Conservation (phyloP, 441 rosid genomes). For the Breynia disticha region DNA sequence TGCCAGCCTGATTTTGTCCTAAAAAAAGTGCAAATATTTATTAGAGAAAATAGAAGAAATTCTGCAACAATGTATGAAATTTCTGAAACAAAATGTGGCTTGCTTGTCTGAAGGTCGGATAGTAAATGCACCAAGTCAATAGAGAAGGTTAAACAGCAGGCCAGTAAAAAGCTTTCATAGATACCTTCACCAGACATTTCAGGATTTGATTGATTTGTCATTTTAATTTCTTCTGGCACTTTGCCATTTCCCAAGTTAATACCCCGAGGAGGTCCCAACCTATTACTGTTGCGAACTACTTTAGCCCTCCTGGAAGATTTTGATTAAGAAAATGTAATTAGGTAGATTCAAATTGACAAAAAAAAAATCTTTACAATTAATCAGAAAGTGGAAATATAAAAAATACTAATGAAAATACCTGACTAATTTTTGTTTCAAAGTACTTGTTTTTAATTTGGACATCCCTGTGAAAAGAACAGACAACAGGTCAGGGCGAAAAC, state of each 20-base stretch:
- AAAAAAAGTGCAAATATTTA: conserved; percentile 12
- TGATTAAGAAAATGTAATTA: conserved; percentile 1
- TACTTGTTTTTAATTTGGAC: conserved; percentile 46
- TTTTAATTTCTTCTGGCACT: conserved; percentile 29
- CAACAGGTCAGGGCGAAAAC: not conserved
- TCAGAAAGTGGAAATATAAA: conserved; percentile 1
- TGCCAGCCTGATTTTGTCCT: conserved; percentile 30
- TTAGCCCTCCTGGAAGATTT: conserved; percentile 53
- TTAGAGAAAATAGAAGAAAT: conserved; percentile 1
- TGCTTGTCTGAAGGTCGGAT: too few species aligned
- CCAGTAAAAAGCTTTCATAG: not conserved
- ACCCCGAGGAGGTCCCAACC: conserved; percentile 18
- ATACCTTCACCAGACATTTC: conserved; percentile 37
- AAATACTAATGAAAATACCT: conserved; percentile 30
- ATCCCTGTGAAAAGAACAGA: conserved; percentile 29
- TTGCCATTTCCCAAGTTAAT: conserved; percentile 22
- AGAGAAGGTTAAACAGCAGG: not conserved
- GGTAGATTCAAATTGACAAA: not conserved
- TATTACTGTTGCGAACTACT: conserved; percentile 36
- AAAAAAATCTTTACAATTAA: not conserved
- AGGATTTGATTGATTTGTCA: conserved; percentile 23
- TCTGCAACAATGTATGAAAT: not conserved
- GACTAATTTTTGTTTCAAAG: conserved; percentile 54
- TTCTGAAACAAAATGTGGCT: not conserved
- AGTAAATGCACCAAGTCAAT: too few species aligned